Evolutionary conservation across 257 asterid genomes (phyloP), one percentile per base, ranked within the genome.

Genomic region (Craterostigma plantagineum): DNA sequence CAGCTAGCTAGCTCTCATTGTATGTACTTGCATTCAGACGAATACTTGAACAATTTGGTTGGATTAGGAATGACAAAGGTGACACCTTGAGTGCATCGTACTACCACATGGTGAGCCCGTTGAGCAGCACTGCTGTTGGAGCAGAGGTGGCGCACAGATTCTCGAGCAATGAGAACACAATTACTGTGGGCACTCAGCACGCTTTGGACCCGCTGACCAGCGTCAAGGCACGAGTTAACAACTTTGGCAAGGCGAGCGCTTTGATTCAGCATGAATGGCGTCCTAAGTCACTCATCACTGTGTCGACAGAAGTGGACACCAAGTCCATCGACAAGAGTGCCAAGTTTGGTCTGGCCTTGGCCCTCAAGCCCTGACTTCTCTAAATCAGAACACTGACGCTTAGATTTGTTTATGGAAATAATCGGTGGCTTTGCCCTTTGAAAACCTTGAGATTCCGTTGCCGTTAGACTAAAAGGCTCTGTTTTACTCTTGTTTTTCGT

Each of bases 201-300:
- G 33, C 39, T 0, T 8, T 70, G 71, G 78, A 70, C 52, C 78
- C 74, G 30, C 48, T 70, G 57, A 70, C 78, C 45, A 11, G 59
- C 0, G 71, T 63, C 42, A 70, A 70, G 57, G 66, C 66, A 0
- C 58, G 68, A 4, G 38, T 66, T 39, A 66, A 70, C 74, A 70
- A 70, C 60, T 49, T 49, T 14, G 78, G 78, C 16, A 70, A 50
- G 46, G 71, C 64, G 4, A 60, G 51, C 42, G 74, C 71, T 38
- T 49, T 70, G 56, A 66, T 70, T 51, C 74, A 70, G 68, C 78
- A 70, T 10, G 71, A 70, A 46, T 70, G 73, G 73, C 75, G 71
- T 33, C 75, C 71, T 10, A 68, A 68, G 49, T 68, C 75, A 14
- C 71, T 60, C 39, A 43, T 70, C 62, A 66, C 78, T 4, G 44